Evolutionary conservation across 306 rosid species (phyloP).

Genomic region (Malus fusca): DNA sequence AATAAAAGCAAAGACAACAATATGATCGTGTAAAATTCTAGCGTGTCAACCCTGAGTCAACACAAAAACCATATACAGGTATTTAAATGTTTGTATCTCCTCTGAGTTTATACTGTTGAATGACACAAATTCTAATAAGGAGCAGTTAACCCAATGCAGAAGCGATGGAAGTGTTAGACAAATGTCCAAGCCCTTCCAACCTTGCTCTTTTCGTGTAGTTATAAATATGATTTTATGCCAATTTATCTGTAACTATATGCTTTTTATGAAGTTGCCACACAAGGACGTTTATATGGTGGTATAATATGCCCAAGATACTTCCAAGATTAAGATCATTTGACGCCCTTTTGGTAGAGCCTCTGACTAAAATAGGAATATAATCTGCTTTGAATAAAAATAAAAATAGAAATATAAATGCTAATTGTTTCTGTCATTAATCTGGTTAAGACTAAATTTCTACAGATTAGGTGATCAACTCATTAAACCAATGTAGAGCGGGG

Average conservation of each 20-base stretch:
- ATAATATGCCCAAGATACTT: background rate
- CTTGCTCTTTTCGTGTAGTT: background rate
- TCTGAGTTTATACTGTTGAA: slow-evolving; percentile 3
- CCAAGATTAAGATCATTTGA: background rate
- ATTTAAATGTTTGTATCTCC: background rate
- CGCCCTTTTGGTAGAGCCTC: background rate
- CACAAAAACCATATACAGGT: background rate
- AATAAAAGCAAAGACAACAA: background rate
- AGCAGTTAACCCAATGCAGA: background rate
- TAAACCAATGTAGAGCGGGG: background rate
- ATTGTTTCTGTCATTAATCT: background rate
- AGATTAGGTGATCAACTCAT: background rate
- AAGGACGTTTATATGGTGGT: background rate
- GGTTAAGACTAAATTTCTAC: background rate
- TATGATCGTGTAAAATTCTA: background rate
- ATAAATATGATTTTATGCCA: background rate
- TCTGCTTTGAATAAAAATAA: too few relatives aligned
- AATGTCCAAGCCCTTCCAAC: background rate
- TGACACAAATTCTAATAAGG: background rate
- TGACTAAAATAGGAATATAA: background rate
- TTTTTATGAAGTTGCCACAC: background rate
- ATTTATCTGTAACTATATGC: background rate
- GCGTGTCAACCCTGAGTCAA: background rate
- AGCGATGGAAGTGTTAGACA: background rate
- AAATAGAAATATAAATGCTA: background rate